A percentile compares a stretch with the other conserved stretches of the same genome.
These are phyloP conservation scores for Pyronema omphalodes DNA, from an alignment of 495 filamentous ascomycete species.

Conservation along the genomic window DNA sequence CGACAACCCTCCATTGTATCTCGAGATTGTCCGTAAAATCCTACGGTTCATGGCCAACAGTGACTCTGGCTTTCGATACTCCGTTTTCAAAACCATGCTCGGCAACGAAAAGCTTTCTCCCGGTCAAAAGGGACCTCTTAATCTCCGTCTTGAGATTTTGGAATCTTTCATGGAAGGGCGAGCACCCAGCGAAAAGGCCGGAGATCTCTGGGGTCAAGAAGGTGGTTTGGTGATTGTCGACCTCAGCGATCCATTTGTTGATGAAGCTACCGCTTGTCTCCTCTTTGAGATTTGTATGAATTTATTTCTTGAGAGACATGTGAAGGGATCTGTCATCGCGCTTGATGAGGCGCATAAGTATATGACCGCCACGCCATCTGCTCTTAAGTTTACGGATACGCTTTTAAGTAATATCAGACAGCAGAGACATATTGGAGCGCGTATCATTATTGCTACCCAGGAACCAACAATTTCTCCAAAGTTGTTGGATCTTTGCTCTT, in stretches of 20 bases:
- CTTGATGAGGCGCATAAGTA: slow-evolving; percentile 28
- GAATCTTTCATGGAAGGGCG: slow-evolving; percentile 12
- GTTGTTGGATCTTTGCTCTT: slow-evolving; percentile 51
- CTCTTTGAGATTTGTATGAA: slow-evolving; percentile 52
- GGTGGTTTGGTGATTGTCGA: slow-evolving; percentile 51
- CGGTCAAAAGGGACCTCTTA: slow-evolving; percentile 6
- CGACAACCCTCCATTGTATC: slow-evolving; percentile 14
- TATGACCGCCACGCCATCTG: slow-evolving; percentile 29
- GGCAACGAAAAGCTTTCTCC: background rate
- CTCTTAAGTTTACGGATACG: slow-evolving; percentile 38
- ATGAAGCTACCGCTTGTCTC: slow-evolving; percentile 42
- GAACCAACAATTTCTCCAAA: slow-evolving; percentile 55
- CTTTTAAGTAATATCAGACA: slow-evolving; percentile 45
- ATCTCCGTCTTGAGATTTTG: slow-evolving; percentile 15
- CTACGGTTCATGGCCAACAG: slow-evolving; percentile 13
- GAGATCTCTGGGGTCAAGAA: slow-evolving; percentile 2
- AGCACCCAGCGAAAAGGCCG: background rate
- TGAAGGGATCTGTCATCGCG: slow-evolving; percentile 13
- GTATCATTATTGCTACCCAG: slow-evolving; percentile 56
- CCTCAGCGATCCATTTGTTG: slow-evolving; percentile 52
- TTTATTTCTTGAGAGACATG: slow-evolving; percentile 35
- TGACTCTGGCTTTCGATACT: slow-evolving; percentile 9
- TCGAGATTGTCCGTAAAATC: slow-evolving; percentile 12
- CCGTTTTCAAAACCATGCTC: slow-evolving; percentile 5
- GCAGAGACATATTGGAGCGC: slow-evolving; percentile 47